Base-by-base conservation (phyloP, 2,329 filamentous ascomycete genomes). In the Clonostachys sp. region DNA sequence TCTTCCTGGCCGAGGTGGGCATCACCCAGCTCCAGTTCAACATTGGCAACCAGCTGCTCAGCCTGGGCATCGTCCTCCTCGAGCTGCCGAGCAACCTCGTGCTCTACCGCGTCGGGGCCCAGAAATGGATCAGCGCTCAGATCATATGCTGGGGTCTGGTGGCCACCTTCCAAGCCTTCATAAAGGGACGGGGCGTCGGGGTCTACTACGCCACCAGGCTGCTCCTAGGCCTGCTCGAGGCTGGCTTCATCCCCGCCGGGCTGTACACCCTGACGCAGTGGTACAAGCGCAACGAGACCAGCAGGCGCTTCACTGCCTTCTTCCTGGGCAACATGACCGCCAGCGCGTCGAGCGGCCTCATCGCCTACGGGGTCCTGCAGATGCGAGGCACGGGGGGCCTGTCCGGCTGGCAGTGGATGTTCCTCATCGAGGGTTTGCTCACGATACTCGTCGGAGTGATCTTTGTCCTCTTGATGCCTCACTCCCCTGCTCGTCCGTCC, bases 161-260 rank as follows among this genome's bases (percentile, higher is more conserved):
- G 12, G 51, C 53, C 20, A 58, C 56, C 12, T 57, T 59, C 34
- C 53, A 57, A 67, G 69, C 75, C 10, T 76, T 73, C 44, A 89
- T 89, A 85, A 74, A 83, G 1, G 78, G 79, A 24, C 87, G 87
- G 77, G 84, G 85, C 3, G 78, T 88, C 42, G 77, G 82, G 5
- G 70, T 76, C 45, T 83, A 80, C 57, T 30, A 30, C 24, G 65
- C 69, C 4, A 81, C 82, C 7, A 75, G 81, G 36, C 84, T 77
- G 78, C 89, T 89, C 57, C 72, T 91, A 1, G 88, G 88, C 20
- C 68, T 91, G 18, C 78, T 78, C n/a, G 89, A 94, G 63, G 82
- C 87, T 9, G 88, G 87, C 8, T 72, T 92, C 0, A 90, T 89
- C 59, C 87, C 87, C 0, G 86, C 85, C 3, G 80, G 91, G 14